Evolutionary conservation across 1,284 basidiomycete genomes (phyloP).

Genomic region (Malassezia pachydermatis): DNA sequence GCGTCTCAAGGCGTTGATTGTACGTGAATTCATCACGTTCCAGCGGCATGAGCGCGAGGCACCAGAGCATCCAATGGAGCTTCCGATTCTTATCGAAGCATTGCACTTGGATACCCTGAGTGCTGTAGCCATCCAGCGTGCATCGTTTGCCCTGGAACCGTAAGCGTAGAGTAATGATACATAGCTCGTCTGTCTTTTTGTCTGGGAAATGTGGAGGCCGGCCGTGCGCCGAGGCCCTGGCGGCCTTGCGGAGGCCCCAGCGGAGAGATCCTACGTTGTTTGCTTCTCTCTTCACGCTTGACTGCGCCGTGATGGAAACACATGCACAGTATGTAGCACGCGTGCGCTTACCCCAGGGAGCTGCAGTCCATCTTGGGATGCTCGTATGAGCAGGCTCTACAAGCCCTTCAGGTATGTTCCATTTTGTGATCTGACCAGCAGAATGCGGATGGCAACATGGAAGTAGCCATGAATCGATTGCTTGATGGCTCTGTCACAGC

Average conservation of each 20-base stretch:
- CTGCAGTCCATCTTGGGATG: conserved; percentile 12
- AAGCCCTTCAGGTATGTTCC: conserved; percentile 1
- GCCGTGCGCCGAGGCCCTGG: too few relatives aligned
- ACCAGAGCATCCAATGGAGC: conserved; percentile 3
- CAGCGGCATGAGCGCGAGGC: background rate
- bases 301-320: background rate
- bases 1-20: conserved; percentile 16
- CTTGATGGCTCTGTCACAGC: conserved; percentile 2
- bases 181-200: background rate
- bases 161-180: background rate
- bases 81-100: conserved; percentile 12
- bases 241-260: too few relatives aligned
- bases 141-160: conserved; percentile 11
- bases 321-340: conserved; percentile 2
- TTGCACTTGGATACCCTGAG: conserved; percentile 17
- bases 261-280: too few relatives aligned
- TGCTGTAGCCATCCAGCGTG: conserved; percentile 11
- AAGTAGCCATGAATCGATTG: conserved; percentile 15
- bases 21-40: conserved; percentile 12
- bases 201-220: background rate
- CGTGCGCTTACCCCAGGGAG: conserved; percentile 5
- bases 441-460: conserved; percentile 5
- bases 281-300: background rate
- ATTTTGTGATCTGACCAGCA: background rate
- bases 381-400: conserved; percentile 4